Conservation (phyloP, 2,329 filamentous ascomycete genomes). For the Arthrobotrys sphaeroides region DNA sequence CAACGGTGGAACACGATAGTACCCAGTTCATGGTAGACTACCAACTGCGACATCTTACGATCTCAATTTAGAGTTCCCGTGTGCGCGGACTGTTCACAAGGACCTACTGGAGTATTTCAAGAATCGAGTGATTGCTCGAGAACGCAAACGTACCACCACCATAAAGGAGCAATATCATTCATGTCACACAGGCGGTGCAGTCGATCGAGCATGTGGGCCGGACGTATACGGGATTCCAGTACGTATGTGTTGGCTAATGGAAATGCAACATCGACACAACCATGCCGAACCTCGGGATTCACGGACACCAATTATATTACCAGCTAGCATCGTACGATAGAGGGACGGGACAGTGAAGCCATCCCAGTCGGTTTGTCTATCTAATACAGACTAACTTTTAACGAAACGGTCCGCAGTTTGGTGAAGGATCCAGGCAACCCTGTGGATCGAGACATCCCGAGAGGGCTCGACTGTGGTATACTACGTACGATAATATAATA, state of each 20-base stretch:
- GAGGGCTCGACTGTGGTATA: background rate
- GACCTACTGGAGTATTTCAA: background rate
- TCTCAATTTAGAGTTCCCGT: background rate
- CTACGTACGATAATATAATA: background rate
- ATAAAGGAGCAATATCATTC: background rate
- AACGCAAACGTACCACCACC: background rate
- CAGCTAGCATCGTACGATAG: background rate
- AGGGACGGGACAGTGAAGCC: background rate
- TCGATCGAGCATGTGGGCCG: background rate
- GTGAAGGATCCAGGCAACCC: background rate
- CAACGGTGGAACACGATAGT: too few relatives aligned
- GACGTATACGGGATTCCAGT: background rate
- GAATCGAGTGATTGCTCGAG: background rate
- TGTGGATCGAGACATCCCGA: background rate
- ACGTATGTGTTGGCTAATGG: conserved; percentile 29
- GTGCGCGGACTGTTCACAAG: background rate
- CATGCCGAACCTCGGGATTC: background rate
- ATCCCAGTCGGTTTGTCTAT: background rate
- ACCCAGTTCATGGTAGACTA: too few relatives aligned
- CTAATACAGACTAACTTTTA: background rate
- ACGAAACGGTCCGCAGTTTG: conserved; percentile 5
- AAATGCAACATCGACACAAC: conserved; percentile 17
- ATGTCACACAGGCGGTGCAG: background rate
- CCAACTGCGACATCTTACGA: background rate
- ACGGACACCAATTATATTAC: background rate